Percentiles rank a stretch among this genome's conserved stretches.
Evolutionary conservation across 2,329 filamentous ascomycete genomes (phyloP).

Genomic region (Hypoxylon rubiginosum): DNA sequence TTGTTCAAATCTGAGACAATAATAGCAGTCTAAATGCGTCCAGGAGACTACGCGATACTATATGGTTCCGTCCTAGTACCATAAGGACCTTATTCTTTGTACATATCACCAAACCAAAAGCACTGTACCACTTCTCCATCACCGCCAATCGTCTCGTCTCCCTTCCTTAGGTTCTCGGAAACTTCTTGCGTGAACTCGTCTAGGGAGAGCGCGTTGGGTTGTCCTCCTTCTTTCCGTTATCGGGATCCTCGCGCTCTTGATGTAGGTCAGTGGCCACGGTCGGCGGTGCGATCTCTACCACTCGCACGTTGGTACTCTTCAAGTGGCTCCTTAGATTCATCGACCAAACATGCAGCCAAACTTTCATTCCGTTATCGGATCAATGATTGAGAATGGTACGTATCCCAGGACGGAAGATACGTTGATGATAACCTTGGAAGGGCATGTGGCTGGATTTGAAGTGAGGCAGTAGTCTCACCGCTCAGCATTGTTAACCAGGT

Average conservation of each 20-base stretch:
- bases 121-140: constrained; percentile 54
- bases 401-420: constrained; percentile 67
- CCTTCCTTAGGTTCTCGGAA: constrained; percentile 58
- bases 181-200: constrained; percentile 68
- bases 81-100: constrained; percentile 14
- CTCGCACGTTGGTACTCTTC: constrained; percentile 57
- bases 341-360: constrained; percentile 69
- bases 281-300: constrained; percentile 69
- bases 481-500: constrained; percentile 70
- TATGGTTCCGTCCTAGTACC: neutral
- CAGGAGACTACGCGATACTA: neutral
- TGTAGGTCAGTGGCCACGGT: constrained; percentile 68
- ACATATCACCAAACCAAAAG: constrained; percentile 54
- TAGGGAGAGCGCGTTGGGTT: constrained; percentile 61
- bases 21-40: neutral
- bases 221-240: constrained; percentile 72
- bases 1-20: neutral
- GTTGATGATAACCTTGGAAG: constrained; percentile 68
- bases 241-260: constrained; percentile 66
- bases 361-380: constrained; percentile 71
- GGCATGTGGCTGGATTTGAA: constrained; percentile 57
- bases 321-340: constrained; percentile 68
- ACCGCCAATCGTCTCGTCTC: constrained; percentile 62
- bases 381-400: constrained; percentile 65
- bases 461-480: constrained; percentile 63